A percentile compares a stretch with the other conserved stretches of the same genome.
These are phyloP conservation scores for Dissophora globulifera DNA, from an alignment of 192 early-diverging fungal species.

Conservation along the genomic window DNA sequence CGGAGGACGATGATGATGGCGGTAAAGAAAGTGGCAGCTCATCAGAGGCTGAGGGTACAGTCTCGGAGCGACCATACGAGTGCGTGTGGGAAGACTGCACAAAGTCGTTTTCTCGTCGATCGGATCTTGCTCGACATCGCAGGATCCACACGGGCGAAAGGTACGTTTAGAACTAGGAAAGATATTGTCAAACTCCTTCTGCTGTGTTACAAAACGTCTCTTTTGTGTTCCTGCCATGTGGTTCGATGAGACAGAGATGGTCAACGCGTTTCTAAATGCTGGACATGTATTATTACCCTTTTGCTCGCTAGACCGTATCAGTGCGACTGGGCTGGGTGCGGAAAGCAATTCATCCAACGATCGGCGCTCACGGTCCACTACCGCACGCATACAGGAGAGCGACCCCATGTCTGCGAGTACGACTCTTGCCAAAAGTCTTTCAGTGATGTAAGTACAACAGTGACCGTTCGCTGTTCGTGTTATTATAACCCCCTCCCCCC, in stretches of 20 bases:
- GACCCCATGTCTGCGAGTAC: constrained; percentile 74
- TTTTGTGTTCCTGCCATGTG: too few species aligned
- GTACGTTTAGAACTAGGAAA: constrained; percentile 5
- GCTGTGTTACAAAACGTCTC: too few species aligned
- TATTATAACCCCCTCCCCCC: too few species aligned
- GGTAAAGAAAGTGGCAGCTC: constrained; percentile 44
- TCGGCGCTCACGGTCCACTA: constrained; percentile 81
- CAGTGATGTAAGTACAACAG: constrained; percentile 73
- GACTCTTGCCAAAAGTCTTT: constrained; percentile 77
- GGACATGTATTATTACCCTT: neutral
- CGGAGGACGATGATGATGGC: constrained; percentile 21
- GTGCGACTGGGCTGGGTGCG: constrained; percentile 72
- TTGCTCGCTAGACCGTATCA: constrained; percentile 59
- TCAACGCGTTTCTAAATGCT: neutral
- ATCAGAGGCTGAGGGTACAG: constrained; percentile 45
- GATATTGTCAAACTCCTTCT: too few species aligned
- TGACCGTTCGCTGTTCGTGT: too few species aligned
- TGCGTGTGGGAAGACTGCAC: constrained; percentile 71
- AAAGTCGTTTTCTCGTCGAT: constrained; percentile 77
- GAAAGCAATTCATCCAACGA: constrained; percentile 82
- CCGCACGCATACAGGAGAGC: constrained; percentile 78
- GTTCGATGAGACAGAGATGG: too few species aligned
- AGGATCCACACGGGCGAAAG: constrained; percentile 82
- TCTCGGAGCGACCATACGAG: constrained; percentile 57
- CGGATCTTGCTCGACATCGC: constrained; percentile 76